Conservation (phyloP, 192 early-diverging fungal species). For the Linnemannia elongata region DNA sequence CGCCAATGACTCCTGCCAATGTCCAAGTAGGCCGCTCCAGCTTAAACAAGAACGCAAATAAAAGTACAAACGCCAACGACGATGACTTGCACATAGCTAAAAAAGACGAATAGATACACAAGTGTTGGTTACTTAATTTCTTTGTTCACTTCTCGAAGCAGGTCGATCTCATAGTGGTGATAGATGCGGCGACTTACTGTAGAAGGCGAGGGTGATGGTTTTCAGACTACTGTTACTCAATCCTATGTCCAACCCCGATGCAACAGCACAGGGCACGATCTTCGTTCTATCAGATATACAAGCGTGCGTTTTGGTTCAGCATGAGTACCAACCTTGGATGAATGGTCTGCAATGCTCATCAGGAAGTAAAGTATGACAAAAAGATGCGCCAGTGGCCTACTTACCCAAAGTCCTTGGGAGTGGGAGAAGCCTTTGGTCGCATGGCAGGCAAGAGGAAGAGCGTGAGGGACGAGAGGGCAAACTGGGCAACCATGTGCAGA, state of each 20-base stretch:
- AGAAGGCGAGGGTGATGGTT: conserved; percentile 92
- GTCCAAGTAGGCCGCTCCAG: conserved; percentile 83
- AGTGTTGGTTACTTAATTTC: neutral
- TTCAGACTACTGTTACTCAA: conserved; percentile 89
- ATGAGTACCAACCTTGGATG: no score
- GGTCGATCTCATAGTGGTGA: neutral
- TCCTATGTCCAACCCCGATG: conserved; percentile 92
- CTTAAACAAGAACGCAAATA: conserved; percentile 93
- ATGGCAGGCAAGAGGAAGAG: conserved; percentile 72
- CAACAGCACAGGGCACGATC: conserved; percentile 88
- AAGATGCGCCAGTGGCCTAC: neutral
- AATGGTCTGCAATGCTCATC: no score
- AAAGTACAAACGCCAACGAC: conserved; percentile 79
- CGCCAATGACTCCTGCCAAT: conserved; percentile 78
- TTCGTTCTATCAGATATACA: conserved; percentile 62
- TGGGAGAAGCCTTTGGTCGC: conserved; percentile 70
- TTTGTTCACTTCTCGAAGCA: neutral
- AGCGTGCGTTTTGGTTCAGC: neutral
- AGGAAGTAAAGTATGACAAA: neutral
- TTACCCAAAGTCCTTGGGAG: conserved; percentile 65
- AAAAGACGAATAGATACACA: conserved; percentile 19
- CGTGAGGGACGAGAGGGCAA: conserved; percentile 67
- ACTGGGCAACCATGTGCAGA: conserved; percentile 91
- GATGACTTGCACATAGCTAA: conserved; percentile 87
- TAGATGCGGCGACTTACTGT: conserved; percentile 64